Evolutionary conservation across 192 early-diverging fungal genomes (phyloP).

Genomic region (Thamnidium elegans): DNA sequence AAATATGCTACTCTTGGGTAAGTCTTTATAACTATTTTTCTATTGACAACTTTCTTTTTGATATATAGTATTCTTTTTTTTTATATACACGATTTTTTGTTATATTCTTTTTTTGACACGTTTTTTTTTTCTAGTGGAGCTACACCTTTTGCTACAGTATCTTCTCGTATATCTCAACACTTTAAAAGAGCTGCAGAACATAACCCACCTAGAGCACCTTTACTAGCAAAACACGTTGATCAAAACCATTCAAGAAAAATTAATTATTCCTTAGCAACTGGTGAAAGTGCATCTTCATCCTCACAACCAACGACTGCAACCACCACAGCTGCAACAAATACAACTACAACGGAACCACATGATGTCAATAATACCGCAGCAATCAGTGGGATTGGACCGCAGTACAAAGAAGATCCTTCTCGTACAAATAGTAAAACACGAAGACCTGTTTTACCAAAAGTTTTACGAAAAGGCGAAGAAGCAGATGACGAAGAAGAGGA

Average conservation of each 20-base stretch:
- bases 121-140: slow-evolving; percentile 51
- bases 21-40: slow-evolving; percentile 19
- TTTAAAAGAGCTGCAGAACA: slow-evolving; percentile 80
- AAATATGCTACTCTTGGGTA: slow-evolving; percentile 77
- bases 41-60: background rate
- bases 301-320: background rate
- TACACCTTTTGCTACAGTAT: slow-evolving; percentile 86
- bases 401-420: too few species aligned
- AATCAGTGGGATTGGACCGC: too few species aligned
- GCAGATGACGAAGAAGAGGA: too few species aligned
- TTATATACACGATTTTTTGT: background rate
- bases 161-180: slow-evolving; percentile 86
- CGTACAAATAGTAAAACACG: too few species aligned
- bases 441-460: too few species aligned
- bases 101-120: slow-evolving; percentile 2
- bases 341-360: background rate
- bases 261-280: slow-evolving; percentile 67
- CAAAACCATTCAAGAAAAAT: slow-evolving; percentile 68
- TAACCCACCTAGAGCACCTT: slow-evolving; percentile 66
- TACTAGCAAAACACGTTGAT: slow-evolving; percentile 69
- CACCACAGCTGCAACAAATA: background rate
- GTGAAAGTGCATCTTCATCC: slow-evolving; percentile 1
- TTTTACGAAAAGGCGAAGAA: too few species aligned
- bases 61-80: background rate
- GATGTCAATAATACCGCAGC: background rate